A percentile compares a stretch with the other conserved stretches of the same genome.
These are phyloP conservation scores for Alternaria solani DNA, from an alignment of 2,329 filamentous ascomycete species.

Conservation along the genomic window DNA sequence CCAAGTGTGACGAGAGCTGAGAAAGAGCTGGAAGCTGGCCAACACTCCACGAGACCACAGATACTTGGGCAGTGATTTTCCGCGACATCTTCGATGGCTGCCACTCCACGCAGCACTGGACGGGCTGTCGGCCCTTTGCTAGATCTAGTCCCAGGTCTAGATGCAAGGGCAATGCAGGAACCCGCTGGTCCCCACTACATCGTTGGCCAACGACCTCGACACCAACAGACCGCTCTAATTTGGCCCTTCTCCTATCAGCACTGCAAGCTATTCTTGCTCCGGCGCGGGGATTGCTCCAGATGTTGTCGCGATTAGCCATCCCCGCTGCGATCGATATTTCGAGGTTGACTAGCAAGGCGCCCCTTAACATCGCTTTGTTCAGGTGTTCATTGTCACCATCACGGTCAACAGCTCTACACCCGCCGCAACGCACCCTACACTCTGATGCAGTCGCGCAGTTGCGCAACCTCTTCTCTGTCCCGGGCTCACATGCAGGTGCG, in stretches of 20 bases:
- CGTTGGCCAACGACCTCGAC: slow-evolving; percentile 13
- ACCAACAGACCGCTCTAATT: slow-evolving; percentile 16
- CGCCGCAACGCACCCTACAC: neutral
- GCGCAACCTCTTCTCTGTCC: slow-evolving; percentile 11
- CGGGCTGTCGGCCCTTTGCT: slow-evolving; percentile 16
- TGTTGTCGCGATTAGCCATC: slow-evolving; percentile 2
- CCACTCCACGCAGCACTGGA: slow-evolving; percentile 2
- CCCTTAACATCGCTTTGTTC: slow-evolving; percentile 13
- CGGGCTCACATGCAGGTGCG: slow-evolving; percentile 13
- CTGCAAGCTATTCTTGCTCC: slow-evolving; percentile 26
- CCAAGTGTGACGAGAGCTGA: slow-evolving; percentile 12
- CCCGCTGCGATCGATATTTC: slow-evolving; percentile 7
- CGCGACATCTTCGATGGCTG: slow-evolving; percentile 6
- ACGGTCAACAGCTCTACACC: neutral
- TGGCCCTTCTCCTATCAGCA: slow-evolving; percentile 21
- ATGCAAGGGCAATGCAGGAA: slow-evolving; percentile 35
- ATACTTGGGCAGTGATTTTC: slow-evolving; percentile 6
- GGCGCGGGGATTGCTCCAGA: slow-evolving; percentile 14
- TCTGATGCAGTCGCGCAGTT: slow-evolving; percentile 10
- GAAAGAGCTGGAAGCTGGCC: neutral
- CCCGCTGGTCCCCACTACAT: slow-evolving; percentile 24
- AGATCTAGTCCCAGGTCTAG: slow-evolving; percentile 27
- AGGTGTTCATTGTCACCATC: slow-evolving; percentile 11
- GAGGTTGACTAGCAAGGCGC: neutral
- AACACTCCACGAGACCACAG: neutral